phyloP scores from a whole-genome alignment of 768 basidiomycete species.

The Trametes sanguinea region DNA sequence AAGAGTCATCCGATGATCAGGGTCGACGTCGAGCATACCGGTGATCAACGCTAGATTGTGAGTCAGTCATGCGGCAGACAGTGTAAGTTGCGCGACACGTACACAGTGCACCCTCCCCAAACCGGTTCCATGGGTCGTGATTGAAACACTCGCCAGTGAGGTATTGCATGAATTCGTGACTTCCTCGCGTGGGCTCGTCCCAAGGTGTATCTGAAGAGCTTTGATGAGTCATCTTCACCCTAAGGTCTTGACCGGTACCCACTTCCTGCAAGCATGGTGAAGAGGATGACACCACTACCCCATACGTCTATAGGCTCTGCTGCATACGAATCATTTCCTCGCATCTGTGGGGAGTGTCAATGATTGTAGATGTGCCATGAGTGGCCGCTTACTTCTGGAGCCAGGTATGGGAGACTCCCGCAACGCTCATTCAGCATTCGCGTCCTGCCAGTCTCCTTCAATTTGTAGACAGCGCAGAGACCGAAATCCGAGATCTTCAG shows the following conservation, averaged over 20 bases:
- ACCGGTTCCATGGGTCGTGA: slow-evolving; percentile 77
- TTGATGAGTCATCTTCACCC: not conserved
- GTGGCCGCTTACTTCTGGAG: slow-evolving; percentile 69
- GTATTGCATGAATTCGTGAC: slow-evolving; percentile 80
- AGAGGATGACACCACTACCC: slow-evolving; percentile 94
- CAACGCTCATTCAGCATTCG: slow-evolving; percentile 79
- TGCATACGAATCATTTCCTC: slow-evolving; percentile 64
- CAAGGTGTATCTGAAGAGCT: slow-evolving; percentile 83
- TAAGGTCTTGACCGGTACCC: slow-evolving; percentile 33
- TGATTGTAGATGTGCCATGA: not conserved
- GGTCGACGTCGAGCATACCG: slow-evolving; percentile 72
- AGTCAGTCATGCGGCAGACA: not conserved
- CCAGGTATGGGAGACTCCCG: slow-evolving; percentile 92
- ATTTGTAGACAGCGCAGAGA: slow-evolving; percentile 84
- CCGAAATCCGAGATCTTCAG: slow-evolving; percentile 98
- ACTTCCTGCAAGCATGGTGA: slow-evolving; percentile 91
- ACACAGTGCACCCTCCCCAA: slow-evolving; percentile 65
- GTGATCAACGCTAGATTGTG: slow-evolving; percentile 65
- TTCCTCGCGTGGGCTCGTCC: slow-evolving; percentile 87
- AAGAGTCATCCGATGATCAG: slow-evolving; percentile 66
- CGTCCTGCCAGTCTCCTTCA: slow-evolving; percentile 79
- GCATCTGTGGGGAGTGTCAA: slow-evolving; percentile 50
- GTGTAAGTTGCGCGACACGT: slow-evolving; percentile 30
- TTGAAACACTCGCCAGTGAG: slow-evolving; percentile 70
- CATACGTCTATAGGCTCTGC: slow-evolving; percentile 96